Conservation (phyloP, 2,329 filamentous ascomycete species). For the Pestalotiopsis fici region DNA sequence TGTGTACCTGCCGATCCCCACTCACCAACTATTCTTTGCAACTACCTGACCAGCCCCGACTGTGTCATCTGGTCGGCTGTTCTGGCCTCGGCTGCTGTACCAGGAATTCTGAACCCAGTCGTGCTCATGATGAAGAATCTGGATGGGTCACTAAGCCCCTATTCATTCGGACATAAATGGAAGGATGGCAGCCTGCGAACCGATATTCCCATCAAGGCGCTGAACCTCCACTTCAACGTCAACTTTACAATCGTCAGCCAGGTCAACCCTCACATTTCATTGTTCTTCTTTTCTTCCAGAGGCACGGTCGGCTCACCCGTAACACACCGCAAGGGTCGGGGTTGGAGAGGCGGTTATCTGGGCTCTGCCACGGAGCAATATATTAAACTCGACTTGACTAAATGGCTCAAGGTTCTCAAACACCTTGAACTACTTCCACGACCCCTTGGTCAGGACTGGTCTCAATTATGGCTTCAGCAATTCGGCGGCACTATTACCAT, state of each 20-base stretch:
- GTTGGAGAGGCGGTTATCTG: slow-evolving; percentile 94
- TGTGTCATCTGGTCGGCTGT: slow-evolving; percentile 99
- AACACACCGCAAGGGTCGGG: slow-evolving; percentile 87
- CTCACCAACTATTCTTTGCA: slow-evolving; percentile 86
- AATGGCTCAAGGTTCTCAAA: slow-evolving; percentile 94
- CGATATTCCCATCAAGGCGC: slow-evolving; percentile 89
- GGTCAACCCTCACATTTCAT: slow-evolving; percentile 96
- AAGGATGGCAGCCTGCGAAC: slow-evolving; percentile 94
- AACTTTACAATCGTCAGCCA: slow-evolving; percentile 90
- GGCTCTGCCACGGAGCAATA: slow-evolving; percentile 92
- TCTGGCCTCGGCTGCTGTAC: slow-evolving; percentile 90
- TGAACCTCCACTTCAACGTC: slow-evolving; percentile 97
- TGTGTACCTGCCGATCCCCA: slow-evolving; percentile 96
- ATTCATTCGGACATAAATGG: slow-evolving; percentile 98
- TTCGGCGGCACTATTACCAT: slow-evolving; percentile 96
- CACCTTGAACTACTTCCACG: slow-evolving; percentile 90
- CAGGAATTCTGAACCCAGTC: slow-evolving; percentile 92
- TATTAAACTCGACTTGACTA: slow-evolving; percentile 93
- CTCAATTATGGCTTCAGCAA: slow-evolving; percentile 91
- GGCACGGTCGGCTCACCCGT: slow-evolving; percentile 91
- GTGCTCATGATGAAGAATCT: slow-evolving; percentile 88
- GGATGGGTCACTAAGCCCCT: slow-evolving; percentile 78
- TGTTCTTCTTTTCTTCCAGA: slow-evolving; percentile 97
- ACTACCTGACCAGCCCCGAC: slow-evolving; percentile 92
- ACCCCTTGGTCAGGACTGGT: slow-evolving; percentile 93